Conservation (phyloP, 2,329 filamentous ascomycete genomes). For the Xylaria sp. region DNA sequence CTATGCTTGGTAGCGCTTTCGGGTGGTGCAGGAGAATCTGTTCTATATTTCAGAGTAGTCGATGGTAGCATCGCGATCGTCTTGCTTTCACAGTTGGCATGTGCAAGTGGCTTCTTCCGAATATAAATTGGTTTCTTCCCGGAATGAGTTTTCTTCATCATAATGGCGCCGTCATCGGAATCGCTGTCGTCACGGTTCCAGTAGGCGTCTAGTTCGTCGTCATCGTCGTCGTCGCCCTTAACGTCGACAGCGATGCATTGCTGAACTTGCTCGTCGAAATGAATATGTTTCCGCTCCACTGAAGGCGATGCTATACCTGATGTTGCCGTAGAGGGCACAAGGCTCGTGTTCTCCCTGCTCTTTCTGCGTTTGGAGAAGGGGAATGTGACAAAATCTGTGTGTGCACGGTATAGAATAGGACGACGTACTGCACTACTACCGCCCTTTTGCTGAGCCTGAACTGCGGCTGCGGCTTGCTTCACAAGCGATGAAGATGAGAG, state of each 20-base stretch:
- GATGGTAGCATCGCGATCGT: slow-evolving; percentile 85
- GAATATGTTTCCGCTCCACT: slow-evolving; percentile 75
- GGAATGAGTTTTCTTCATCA: slow-evolving; percentile 67
- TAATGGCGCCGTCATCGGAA: slow-evolving; percentile 71
- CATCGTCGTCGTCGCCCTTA: slow-evolving; percentile 72
- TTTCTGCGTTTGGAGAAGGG: slow-evolving; percentile 57
- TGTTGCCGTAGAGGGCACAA: slow-evolving; percentile 61
- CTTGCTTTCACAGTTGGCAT: slow-evolving; percentile 62
- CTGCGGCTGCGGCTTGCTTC: slow-evolving; percentile 80
- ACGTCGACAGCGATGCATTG: slow-evolving; percentile 92
- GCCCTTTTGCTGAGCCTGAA: slow-evolving; percentile 72
- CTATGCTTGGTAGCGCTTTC: slow-evolving; percentile 60
- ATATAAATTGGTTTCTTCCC: slow-evolving; percentile 53
- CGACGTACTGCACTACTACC: slow-evolving; percentile 44
- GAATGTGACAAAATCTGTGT: slow-evolving; percentile 64
- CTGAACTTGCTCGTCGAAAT: slow-evolving; percentile 93
- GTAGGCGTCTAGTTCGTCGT: slow-evolving; percentile 50
- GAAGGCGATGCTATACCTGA: slow-evolving; percentile 63
- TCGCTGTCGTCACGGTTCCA: slow-evolving; percentile 51
- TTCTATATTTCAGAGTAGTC: slow-evolving; percentile 79
- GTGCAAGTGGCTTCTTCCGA: slow-evolving; percentile 34
- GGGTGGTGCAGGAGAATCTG: slow-evolving; percentile 64
- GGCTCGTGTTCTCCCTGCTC: slow-evolving; percentile 59
- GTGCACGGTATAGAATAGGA: slow-evolving; percentile 55
- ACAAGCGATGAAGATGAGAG: slow-evolving; percentile 82